Base-by-base conservation (phyloP, 2,329 filamentous ascomycete genomes). In the Didymella keratinophila region DNA sequence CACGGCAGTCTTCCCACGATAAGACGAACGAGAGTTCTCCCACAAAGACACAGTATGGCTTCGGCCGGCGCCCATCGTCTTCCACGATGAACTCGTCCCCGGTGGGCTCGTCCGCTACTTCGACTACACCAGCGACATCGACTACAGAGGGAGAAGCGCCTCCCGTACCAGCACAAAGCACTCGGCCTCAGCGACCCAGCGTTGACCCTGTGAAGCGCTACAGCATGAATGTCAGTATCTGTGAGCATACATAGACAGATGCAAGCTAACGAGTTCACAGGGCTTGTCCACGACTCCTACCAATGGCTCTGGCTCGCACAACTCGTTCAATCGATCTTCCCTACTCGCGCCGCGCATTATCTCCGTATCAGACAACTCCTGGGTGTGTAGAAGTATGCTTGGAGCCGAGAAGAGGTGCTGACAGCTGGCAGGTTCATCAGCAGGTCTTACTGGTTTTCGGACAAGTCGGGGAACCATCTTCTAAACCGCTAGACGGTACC, bases 401-500 rank as follows among this genome's bases (percentile, higher is more conserved):
- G 27, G 2, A 9, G 2, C 7, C 14, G 1, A 7, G 18, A 47
- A 36, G 48, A 45, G 23, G 16, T 30, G 32, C 58, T 65, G 47
- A 64, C 46, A 36, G 55, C 76, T 66, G 63, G 36, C 51, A 96
- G 92, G 92, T 96, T 20, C 92, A 96, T 72, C 93, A 97, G 81
- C 97, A 97, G 75, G 86, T 96, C 9, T 82, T 97, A 20, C 84
- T 95, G 23, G 83, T 97, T 45, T 87, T 89, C 69, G 94, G 94
- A 49, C 88, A 90, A 47, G 89, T 96, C 65, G 92, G 90, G 58
- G 91, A 96, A 64, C 81, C 87, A 5, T 79, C 83, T 32, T 83
- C 87, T 51, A 86, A 86, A 72, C 81, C 86, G 51, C 78, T 96
- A 60, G 92, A 97, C 72, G 95, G 95, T 65, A 89, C 81, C 28